Evolutionary conservation across 208 protist genomes (phyloP).

Genomic region (Wallacemonas sp.): DNA sequence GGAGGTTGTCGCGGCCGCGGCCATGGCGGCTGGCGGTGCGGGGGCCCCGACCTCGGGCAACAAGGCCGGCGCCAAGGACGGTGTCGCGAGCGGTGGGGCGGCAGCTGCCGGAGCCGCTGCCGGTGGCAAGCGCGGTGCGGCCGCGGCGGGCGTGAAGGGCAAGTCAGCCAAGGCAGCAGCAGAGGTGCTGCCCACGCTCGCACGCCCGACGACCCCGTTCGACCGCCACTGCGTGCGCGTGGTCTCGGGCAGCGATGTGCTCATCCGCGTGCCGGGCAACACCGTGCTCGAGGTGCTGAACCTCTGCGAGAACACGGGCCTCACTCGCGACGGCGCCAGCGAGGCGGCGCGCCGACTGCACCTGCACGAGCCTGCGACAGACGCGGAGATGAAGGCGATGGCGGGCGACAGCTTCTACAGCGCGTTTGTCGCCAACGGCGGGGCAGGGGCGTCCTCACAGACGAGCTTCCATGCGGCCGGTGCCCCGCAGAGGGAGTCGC

Average conservation of each 20-base stretch:
- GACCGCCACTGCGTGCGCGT: constrained; percentile 81
- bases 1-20: not conserved
- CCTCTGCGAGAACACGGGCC: constrained; percentile 61
- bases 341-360: constrained; percentile 69
- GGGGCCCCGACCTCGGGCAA: not conserved
- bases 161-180: constrained; percentile 18
- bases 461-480: too few species aligned
- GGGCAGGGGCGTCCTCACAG: too few species aligned
- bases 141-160: constrained; percentile 20
- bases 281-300: constrained; percentile 83
- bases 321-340: constrained; percentile 59
- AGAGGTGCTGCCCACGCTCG: constrained; percentile 22
- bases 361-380: constrained; percentile 61
- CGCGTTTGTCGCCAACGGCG: not conserved
- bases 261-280: constrained; percentile 82
- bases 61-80: not conserved
- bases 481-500: too few species aligned
- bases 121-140: constrained; percentile 24
- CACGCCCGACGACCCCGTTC: constrained; percentile 58
- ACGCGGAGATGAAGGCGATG: constrained; percentile 64
- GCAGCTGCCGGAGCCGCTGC: constrained; percentile 18
- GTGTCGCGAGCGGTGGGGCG: constrained; percentile 12
- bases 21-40: not conserved
- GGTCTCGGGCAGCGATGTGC: constrained; percentile 36
- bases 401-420: constrained; percentile 17